Base-by-base conservation (phyloP, 306 rosid genomes). In the Citrullus mucosospermus region DNA sequence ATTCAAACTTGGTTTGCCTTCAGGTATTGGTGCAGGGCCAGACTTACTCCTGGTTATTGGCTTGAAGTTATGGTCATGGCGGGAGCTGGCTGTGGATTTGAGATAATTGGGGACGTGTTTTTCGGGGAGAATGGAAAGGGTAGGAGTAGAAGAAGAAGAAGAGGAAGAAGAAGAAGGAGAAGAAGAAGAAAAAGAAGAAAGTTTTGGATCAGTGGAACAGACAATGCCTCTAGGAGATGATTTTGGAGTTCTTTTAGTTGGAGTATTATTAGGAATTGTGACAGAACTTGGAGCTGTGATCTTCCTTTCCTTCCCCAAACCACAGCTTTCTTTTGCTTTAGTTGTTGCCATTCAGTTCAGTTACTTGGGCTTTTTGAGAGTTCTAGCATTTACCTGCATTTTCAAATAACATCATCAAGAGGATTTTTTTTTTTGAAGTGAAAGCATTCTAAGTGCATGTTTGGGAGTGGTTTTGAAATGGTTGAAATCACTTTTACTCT, bases 21-120 rank as follows among this genome's bases (percentile, higher is more conserved):
- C 78, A 32, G 78, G 62, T 17, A 73, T 51, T n/a, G 48, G 77
- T 58, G 15, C 76, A 3, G 50, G 69, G 51, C 8, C 72, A 16
- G 57, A 53, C 57, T 53, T 48, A 48, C 5, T 53, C 57, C 2
- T 53, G 3, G 54, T 4, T 48, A 53, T 16, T 2, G 57, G 57
- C 81, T 71, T 78, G 39, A 75, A 36, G 54, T 75, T 82, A 7
- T 90, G 75, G 25, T 83, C 88, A n/a, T 41, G 82, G 71, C 85
- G 83, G 8, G 96, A 86, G 82, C 91, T 91, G 43, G 79, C 32
- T 3, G 93, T 92, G 28, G 97, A 86, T 80, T 75, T 91, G 14
- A 91, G 91, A 69, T 92, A 91, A 82, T 82, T 92, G 0, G 97
- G 97, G 14, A 73, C 25, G 10, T 62, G 91, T 75, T 91, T 88